Conservation (phyloP, 352 stramenopile genomes). For the Phytophthora niederhauseri region DNA sequence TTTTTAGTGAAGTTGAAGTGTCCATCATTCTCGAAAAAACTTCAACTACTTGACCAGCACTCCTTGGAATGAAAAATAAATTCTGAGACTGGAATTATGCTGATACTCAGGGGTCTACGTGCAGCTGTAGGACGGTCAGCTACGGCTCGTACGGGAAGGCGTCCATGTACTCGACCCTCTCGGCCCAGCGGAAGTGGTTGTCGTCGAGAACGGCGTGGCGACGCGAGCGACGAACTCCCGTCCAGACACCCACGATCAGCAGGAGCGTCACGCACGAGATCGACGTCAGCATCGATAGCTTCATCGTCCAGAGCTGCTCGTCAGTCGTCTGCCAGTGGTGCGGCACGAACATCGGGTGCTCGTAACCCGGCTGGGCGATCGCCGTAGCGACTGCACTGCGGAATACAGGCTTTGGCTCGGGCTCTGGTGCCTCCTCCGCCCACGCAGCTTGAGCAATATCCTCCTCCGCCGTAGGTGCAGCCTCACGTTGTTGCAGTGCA, state of each 20-base stretch:
- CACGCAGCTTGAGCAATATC: background rate
- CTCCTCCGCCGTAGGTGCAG: background rate
- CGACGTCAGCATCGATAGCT: slow-evolving; percentile 34
- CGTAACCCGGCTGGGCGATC: slow-evolving; percentile 14
- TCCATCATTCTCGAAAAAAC: slow-evolving; percentile 14
- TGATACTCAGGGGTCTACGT: background rate
- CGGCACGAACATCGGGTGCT: slow-evolving; percentile 21
- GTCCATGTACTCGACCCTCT: slow-evolving; percentile 39
- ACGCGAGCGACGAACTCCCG: slow-evolving; percentile 28
- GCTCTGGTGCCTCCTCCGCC: background rate
- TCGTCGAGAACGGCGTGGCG: slow-evolving; percentile 22
- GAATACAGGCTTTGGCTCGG: slow-evolving; percentile 14
- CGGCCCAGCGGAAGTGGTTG: slow-evolving; percentile 33
- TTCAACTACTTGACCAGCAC: slow-evolving; percentile 15
- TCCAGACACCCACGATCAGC: slow-evolving; percentile 31
- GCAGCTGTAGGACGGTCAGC: background rate
- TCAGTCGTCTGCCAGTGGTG: slow-evolving; percentile 25
- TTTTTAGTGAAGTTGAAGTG: slow-evolving; percentile 26
- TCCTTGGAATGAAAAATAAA: background rate
- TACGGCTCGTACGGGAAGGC: slow-evolving; percentile 34
- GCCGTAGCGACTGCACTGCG: slow-evolving; percentile 17
- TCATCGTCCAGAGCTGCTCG: slow-evolving; percentile 35
- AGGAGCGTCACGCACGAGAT: slow-evolving; percentile 31
- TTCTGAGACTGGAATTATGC: background rate
- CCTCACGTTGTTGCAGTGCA: background rate